These are phyloP conservation scores for Phytophthora sp. DNA, from an alignment of 352 stramenopile genomes.

Conservation along the genomic window DNA sequence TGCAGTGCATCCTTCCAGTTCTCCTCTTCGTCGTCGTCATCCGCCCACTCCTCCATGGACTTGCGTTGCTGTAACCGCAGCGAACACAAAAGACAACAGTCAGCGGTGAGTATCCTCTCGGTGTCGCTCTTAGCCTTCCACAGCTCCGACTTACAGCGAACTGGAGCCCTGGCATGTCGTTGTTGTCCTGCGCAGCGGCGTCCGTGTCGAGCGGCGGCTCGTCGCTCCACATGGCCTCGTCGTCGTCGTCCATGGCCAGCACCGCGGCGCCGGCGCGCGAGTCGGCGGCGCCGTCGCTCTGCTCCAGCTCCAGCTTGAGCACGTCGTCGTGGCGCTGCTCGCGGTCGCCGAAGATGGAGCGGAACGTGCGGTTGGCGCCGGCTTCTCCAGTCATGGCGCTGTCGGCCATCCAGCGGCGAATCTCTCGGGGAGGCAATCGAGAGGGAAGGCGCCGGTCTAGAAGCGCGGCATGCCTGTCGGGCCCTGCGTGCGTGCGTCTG, in stretches of 20 bases:
- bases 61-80: conserved; percentile 42
- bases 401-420: conserved; percentile 33
- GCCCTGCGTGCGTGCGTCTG: conserved; percentile 25
- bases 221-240: conserved; percentile 63
- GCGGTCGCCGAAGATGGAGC: conserved; percentile 61
- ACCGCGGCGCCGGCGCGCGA: conserved; percentile 1
- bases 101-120: too few species aligned
- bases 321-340: conserved; percentile 25
- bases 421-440: conserved; percentile 28
- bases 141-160: conserved; percentile 34
- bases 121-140: too few species aligned
- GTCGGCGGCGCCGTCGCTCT: conserved; percentile 14
- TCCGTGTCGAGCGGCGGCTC: conserved; percentile 27
- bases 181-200: conserved; percentile 16
- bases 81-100: too few species aligned
- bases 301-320: conserved; percentile 24
- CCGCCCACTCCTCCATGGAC: conserved; percentile 79
- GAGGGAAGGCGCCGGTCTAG: conserved; percentile 39
- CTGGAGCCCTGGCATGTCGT: conserved; percentile 23
- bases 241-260: conserved; percentile 32
- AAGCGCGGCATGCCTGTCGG: conserved; percentile 46
- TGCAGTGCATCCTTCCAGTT: conserved; percentile 82
- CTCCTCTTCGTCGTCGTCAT: conserved; percentile 83
- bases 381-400: conserved; percentile 54
- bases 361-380: conserved; percentile 72